Evolutionary conservation across 164 flowering plant species (phyloP).

Genomic region (Vitis rotundifolia): DNA sequence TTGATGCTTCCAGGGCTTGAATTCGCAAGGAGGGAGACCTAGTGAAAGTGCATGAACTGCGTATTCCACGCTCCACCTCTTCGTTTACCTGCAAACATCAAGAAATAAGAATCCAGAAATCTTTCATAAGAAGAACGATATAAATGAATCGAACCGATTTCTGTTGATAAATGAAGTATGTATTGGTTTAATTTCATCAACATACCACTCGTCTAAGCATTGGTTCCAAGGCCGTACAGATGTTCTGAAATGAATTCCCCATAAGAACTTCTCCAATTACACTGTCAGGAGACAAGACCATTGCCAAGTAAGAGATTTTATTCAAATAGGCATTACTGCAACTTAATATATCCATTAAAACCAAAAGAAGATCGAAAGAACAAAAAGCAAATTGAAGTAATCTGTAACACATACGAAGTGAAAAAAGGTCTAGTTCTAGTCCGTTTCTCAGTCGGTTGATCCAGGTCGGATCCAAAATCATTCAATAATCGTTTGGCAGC

Average conservation of each 20-base stretch:
- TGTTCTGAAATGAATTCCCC: constrained; percentile 46
- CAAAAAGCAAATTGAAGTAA: neutral
- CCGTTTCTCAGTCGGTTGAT: constrained; percentile 38
- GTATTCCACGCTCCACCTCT: constrained; percentile 53
- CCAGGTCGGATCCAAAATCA: constrained; percentile 30
- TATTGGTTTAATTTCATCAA: too few relatives aligned
- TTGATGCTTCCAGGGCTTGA: constrained; percentile 45
- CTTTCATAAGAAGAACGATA: neutral
- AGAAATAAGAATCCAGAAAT: neutral
- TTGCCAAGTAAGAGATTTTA: neutral
- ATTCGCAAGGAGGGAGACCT: constrained; percentile 49
- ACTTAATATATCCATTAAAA: neutral
- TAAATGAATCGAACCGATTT: too few relatives aligned
- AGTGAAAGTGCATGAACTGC: constrained; percentile 14
- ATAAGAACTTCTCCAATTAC: constrained; percentile 55
- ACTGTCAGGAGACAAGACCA: constrained; percentile 26
- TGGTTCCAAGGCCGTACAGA: constrained; percentile 62
- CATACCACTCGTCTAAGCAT: constrained; percentile 72
- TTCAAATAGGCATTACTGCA: too few relatives aligned
- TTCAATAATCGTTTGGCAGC: constrained; percentile 53
- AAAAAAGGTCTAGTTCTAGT: constrained; percentile 47
- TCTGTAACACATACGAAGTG: constrained; percentile 52
- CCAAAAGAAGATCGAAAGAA: neutral
- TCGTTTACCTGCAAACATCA: constrained; percentile 51
- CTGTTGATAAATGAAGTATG: too few relatives aligned